These are phyloP conservation scores for Shiraia sp. DNA, from an alignment of 2,329 filamentous ascomycete genomes.

Conservation along the genomic window DNA sequence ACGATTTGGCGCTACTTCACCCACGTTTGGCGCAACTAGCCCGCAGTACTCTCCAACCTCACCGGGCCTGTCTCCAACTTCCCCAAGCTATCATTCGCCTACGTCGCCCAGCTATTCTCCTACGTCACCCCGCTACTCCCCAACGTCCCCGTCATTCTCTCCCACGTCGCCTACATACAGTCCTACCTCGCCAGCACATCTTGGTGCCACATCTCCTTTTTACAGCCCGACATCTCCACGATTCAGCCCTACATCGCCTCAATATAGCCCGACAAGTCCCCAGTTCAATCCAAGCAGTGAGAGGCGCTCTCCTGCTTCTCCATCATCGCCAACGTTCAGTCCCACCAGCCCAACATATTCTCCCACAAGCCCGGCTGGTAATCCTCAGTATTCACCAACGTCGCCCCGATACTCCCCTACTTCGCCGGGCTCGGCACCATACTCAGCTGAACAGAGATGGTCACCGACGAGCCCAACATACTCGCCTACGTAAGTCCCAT, in stretches of 20 bases:
- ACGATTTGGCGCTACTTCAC: conserved; percentile 57
- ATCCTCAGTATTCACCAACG: conserved; percentile 52
- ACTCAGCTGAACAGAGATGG: conserved; percentile 40
- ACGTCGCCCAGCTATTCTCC: conserved; percentile 62
- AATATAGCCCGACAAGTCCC: conserved; percentile 66
- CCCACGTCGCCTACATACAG: conserved; percentile 52
- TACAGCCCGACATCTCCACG: conserved; percentile 59
- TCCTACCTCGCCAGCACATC: conserved; percentile 48
- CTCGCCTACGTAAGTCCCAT: conserved; percentile 51
- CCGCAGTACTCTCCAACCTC: conserved; percentile 65
- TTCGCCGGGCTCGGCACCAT: conserved; percentile 30
- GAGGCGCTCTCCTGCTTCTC: conserved; percentile 55
- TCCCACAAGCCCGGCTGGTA: conserved; percentile 36
- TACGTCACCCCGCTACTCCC: conserved; percentile 59
- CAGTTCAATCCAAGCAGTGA: conserved; percentile 58
- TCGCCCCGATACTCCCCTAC: conserved; percentile 49
- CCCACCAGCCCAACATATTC: conserved; percentile 39
- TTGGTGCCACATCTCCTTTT: conserved; percentile 50
- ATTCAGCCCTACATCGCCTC: conserved; percentile 60
- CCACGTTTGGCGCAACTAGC: conserved; percentile 57
- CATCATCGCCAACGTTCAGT: conserved; percentile 44
- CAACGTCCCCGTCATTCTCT: conserved; percentile 50
- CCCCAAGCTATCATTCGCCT: conserved; percentile 53
- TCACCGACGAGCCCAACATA: conserved; percentile 51
- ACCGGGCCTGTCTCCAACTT: conserved; percentile 59